Conservation (phyloP, 2,329 filamentous ascomycete genomes). For the Biscogniauxia marginata region DNA sequence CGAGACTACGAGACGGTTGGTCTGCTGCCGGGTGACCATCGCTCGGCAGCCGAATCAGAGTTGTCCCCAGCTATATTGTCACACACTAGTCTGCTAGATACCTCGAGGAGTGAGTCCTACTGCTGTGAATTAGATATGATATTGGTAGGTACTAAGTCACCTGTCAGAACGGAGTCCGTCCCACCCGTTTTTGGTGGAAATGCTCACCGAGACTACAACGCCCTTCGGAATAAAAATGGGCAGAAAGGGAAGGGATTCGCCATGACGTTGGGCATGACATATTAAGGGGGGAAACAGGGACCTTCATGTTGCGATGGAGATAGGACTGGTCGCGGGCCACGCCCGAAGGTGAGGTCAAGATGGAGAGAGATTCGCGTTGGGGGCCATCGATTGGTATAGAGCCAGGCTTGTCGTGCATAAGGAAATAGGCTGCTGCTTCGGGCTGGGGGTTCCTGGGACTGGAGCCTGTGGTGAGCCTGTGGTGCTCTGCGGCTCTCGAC, state of each 20-base stretch:
- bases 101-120: neutral
- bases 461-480: conserved; percentile 18
- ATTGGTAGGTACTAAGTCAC: conserved; percentile 2
- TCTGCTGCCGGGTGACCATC: neutral
- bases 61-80: neutral
- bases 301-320: conserved; percentile 5
- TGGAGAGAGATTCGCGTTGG: conserved; percentile 14
- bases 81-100: neutral
- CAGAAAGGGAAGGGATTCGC: conserved; percentile 10
- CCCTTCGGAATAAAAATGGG: conserved; percentile 9
- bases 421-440: conserved; percentile 21
- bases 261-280: conserved; percentile 14
- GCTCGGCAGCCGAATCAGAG: conserved; percentile 1
- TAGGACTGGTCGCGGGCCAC: conserved; percentile 19
- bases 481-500: conserved; percentile 23
- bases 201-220: conserved; percentile 14
- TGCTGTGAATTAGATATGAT: conserved; percentile 2
- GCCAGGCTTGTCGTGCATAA: conserved; percentile 24
- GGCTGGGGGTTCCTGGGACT: conserved; percentile 14
- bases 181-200: neutral
- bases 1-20: conserved; percentile 6
- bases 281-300: conserved; percentile 9
- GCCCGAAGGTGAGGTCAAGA: conserved; percentile 8
- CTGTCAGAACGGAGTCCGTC: neutral
- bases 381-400: conserved; percentile 22